These are phyloP conservation scores for Hylodesmum podocarpum DNA, from an alignment of 306 rosid genomes.

Conservation along the genomic window DNA sequence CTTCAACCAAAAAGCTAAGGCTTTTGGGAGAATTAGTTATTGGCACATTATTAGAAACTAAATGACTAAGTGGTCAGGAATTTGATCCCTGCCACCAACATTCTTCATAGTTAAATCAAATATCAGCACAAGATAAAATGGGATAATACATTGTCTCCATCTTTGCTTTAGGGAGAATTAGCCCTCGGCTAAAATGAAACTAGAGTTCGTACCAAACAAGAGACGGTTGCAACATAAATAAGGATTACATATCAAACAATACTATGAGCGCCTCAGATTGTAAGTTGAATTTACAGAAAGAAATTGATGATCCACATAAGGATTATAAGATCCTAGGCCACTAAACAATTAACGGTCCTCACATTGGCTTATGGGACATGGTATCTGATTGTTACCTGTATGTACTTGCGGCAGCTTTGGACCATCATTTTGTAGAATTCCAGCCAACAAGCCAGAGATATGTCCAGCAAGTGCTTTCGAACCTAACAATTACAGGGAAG, in stretches of 20 bases:
- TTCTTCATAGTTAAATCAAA: neutral
- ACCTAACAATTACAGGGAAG: constrained; percentile 34
- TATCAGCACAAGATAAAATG: constrained; percentile 11
- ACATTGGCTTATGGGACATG: neutral
- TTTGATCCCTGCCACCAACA: constrained; percentile 13
- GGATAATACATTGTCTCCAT: neutral
- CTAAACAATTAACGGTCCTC: neutral
- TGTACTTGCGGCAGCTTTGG: constrained; percentile 44
- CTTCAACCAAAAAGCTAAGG: neutral
- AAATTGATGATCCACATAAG: neutral
- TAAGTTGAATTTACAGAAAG: neutral
- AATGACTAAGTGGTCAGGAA: neutral
- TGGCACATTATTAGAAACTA: neutral
- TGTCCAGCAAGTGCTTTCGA: constrained; percentile 37
- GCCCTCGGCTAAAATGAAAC: neutral
- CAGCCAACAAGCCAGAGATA: constrained; percentile 41
- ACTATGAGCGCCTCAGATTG: neutral
- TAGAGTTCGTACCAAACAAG: neutral
- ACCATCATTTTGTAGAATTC: constrained; percentile 38
- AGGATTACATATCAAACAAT: neutral
- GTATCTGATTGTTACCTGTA: constrained; percentile 42
- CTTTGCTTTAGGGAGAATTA: neutral
- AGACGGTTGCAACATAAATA: constrained; percentile 13
- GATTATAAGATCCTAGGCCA: neutral
- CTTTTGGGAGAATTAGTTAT: neutral